Evolutionary conservation across 2,329 filamentous ascomycete genomes (phyloP).

Genomic region (Pseudopyrenochaeta lycopersici): DNA sequence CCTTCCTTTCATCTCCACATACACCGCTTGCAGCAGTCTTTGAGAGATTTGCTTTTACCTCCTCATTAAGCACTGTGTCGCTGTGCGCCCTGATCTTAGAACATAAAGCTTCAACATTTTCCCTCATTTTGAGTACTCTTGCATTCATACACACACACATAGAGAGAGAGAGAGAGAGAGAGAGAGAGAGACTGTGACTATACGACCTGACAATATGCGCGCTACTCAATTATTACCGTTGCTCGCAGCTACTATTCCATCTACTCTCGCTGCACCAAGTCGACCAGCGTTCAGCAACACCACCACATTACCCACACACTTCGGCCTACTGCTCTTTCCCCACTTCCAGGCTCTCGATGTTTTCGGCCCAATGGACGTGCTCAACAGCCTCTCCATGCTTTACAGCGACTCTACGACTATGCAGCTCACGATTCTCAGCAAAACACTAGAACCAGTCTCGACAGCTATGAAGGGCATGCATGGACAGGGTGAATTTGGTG

Average conservation of each 20-base stretch:
- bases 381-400: slow-evolving; percentile 44
- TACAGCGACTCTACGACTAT: slow-evolving; percentile 33
- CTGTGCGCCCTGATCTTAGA: background rate
- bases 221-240: slow-evolving; percentile 15
- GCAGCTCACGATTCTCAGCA: slow-evolving; percentile 36
- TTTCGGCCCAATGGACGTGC: slow-evolving; percentile 57
- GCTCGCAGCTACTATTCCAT: slow-evolving; percentile 8
- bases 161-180: no score
- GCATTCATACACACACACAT: background rate
- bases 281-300: slow-evolving; percentile 32
- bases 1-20: background rate
- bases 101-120: background rate
- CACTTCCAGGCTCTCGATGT: slow-evolving; percentile 44
- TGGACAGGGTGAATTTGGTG: slow-evolving; percentile 36
- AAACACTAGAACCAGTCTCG: slow-evolving; percentile 39
- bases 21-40: background rate
- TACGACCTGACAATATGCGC: slow-evolving; percentile 11
- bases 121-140: no score
- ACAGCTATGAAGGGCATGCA: slow-evolving; percentile 25
- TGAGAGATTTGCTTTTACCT: background rate
- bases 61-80: no score
- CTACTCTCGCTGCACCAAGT: slow-evolving; percentile 10
- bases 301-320: slow-evolving; percentile 30
- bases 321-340: slow-evolving; percentile 32
- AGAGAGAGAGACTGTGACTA: no score